Percentiles rank a stretch among this genome's conserved stretches.
These are phyloP conservation scores for Rhizopus microsporus DNA, from an alignment of 371 early-diverging fungal genomes.

Conservation along the genomic window DNA sequence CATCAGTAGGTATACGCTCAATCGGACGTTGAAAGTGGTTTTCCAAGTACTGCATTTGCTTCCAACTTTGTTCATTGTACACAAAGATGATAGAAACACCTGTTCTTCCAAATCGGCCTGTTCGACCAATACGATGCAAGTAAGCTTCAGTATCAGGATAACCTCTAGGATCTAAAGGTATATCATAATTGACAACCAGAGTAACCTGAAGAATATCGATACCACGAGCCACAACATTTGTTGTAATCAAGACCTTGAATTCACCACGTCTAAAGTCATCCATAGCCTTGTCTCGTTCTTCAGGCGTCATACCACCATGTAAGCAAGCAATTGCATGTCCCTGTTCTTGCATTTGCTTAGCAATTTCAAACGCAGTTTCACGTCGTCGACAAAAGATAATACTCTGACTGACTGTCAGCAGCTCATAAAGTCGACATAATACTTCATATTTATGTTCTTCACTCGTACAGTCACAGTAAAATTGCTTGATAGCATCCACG, in stretches of 20 bases:
- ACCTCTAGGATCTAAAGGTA: conserved; percentile 46
- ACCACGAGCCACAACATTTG: conserved; percentile 96
- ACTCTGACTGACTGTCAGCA: conserved; percentile 95
- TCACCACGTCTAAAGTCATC: conserved; percentile 88
- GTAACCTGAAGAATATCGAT: conserved; percentile 81
- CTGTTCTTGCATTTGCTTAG: conserved; percentile 70
- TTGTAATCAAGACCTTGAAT: conserved; percentile 93
- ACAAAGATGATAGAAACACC: conserved; percentile 97
- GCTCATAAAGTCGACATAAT: conserved; percentile 85
- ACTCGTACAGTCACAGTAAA: conserved; percentile 91
- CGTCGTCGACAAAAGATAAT: conserved; percentile 94
- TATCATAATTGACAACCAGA: conserved; percentile 37
- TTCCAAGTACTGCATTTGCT: conserved; percentile 78
- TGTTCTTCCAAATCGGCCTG: conserved; percentile 95
- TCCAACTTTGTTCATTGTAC: conserved; percentile 63
- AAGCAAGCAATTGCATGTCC: conserved; percentile 82
- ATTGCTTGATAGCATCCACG: conserved; percentile 96
- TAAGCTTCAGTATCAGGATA: conserved; percentile 91
- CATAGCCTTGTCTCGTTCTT: conserved; percentile 88
- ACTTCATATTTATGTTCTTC: conserved; percentile 85
- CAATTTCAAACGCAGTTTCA: conserved; percentile 81
- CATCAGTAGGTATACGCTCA: conserved; percentile 71
- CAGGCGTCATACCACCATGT: conserved; percentile 83
- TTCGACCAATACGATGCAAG: conserved; percentile 97
- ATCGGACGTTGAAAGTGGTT: conserved; percentile 74